Evolutionary conservation across 257 asterid genomes (phyloP).

Genomic region (Striga asiatica): DNA sequence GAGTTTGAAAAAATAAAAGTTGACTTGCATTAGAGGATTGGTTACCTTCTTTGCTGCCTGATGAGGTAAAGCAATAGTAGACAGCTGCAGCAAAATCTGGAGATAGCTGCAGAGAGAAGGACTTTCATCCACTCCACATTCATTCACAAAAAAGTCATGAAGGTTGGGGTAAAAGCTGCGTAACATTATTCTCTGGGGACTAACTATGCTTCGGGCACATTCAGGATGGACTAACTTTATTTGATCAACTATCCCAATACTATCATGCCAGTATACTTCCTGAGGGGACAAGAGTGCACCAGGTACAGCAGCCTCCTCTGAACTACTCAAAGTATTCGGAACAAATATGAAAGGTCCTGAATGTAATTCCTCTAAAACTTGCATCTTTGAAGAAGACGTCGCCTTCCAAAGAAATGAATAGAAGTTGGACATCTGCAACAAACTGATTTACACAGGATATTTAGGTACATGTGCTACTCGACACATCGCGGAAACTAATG

Average conservation of each 20-base stretch:
- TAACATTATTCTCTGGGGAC: constrained; percentile 35
- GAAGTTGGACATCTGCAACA: constrained; percentile 73
- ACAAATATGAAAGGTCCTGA: constrained; percentile 75
- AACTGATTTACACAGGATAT: constrained; percentile 33
- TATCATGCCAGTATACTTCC: constrained; percentile 80
- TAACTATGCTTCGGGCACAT: constrained; percentile 18
- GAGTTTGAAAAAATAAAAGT: constrained; percentile 5
- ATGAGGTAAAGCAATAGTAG: constrained; percentile 54
- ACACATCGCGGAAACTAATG: neutral
- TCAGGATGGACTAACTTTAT: constrained; percentile 25
- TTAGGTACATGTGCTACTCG: constrained; percentile 4
- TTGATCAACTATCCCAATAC: constrained; percentile 40
- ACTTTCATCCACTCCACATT: constrained; percentile 65
- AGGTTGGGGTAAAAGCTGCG: constrained; percentile 55
- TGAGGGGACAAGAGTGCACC: constrained; percentile 61
- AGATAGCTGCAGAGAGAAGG: constrained; percentile 67
- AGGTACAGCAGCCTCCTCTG: constrained; percentile 45
- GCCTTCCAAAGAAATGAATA: constrained; percentile 68
- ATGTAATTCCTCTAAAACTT: constrained; percentile 42
- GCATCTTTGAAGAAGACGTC: constrained; percentile 47
- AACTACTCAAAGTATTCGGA: constrained; percentile 38
- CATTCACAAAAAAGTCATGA: constrained; percentile 77
- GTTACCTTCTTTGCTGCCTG: constrained; percentile 70
- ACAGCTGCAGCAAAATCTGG: constrained; percentile 60
- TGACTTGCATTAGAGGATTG: constrained; percentile 10